Base-by-base conservation (phyloP, 1,139 yeast genomes). In the Nakaseomyces nivariensis region DNA sequence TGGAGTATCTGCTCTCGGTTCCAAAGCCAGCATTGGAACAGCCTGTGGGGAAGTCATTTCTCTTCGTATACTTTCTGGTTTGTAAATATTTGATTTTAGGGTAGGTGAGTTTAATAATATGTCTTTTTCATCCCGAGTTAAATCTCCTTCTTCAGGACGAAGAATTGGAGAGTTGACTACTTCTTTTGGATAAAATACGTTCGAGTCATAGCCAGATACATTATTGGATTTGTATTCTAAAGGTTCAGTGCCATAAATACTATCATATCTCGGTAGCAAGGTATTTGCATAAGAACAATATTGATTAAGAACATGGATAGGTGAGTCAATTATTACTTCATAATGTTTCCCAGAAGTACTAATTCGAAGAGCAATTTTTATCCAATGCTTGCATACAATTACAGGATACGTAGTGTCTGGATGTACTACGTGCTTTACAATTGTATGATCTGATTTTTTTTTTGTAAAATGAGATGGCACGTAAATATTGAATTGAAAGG, bases 331-430 rank as follows among this genome's bases (percentile, higher is more conserved):
- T 52, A 60, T 88, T 45, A 92, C 84, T 68, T 92, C 97, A 62
- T 85, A 92, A 64, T 88, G 96, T 64, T 89, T 90, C 37, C 94
- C 70, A 68, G 75, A 81, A 43, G 70, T 76, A 42, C 71, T 70
- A 51, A 81, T 79, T 48, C 97, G 72, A 48, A 92, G 68, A 54
- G 94, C 83, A 11, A 92, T 77, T 67, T 90, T 92, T 58, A 92
- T 80, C 97, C 97, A 90, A 68, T 92, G 98, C 60, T 86, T 92
- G 6, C 90, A 76, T 66, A 87, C 87, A 56, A 92, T 86, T 58
- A 81, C 80, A 36, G 77, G 78, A 58, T 76, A 82, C 2, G 88
- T 79, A 0, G 96, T 86, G 52, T 63, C 62, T n/a, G 68, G 67
- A 49, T 64, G 62, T 43, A 65, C 44, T 5, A 89, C 43, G 37